Evolutionary conservation across 345 rosid species (phyloP).

Genomic region (Euphorbia tirucalli): DNA sequence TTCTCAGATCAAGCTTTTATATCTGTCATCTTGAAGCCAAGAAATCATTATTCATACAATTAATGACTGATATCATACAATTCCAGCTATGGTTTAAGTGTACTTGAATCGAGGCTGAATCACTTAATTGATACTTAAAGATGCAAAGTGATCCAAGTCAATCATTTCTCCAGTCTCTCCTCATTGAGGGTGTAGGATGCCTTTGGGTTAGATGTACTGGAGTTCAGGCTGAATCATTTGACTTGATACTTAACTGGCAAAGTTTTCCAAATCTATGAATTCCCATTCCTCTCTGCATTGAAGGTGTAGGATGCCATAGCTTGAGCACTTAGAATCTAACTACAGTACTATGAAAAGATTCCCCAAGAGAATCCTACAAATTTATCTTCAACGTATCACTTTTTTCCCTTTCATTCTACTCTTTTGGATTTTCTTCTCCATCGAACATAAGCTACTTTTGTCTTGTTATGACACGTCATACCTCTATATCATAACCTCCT

Average conservation of each 20-base stretch:
- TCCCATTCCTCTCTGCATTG: background rate
- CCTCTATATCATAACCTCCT: background rate
- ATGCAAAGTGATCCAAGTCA: too few species aligned
- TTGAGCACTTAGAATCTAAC: background rate
- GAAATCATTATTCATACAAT: background rate
- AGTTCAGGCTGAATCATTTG: background rate
- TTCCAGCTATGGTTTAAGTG: background rate
- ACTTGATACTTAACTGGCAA: background rate
- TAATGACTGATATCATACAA: background rate
- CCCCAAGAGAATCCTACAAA: background rate
- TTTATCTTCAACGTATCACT: background rate
- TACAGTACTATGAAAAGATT: background rate
- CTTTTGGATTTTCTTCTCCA: background rate
- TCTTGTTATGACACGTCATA: background rate
- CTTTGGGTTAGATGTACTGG: background rate
- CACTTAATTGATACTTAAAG: too few species aligned
- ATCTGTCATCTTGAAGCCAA: background rate
- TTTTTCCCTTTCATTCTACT: background rate
- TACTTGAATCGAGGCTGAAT: background rate
- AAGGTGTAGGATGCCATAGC: background rate
- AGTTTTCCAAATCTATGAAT: too few species aligned
- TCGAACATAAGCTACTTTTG: background rate
- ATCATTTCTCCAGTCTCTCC: background rate
- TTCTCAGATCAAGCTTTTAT: too few species aligned
- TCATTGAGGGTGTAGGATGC: background rate